Percentiles rank a stretch among this genome's conserved stretches.
phyloP scores from a whole-genome alignment of 768 basidiomycete species.

The Russula emetica region DNA sequence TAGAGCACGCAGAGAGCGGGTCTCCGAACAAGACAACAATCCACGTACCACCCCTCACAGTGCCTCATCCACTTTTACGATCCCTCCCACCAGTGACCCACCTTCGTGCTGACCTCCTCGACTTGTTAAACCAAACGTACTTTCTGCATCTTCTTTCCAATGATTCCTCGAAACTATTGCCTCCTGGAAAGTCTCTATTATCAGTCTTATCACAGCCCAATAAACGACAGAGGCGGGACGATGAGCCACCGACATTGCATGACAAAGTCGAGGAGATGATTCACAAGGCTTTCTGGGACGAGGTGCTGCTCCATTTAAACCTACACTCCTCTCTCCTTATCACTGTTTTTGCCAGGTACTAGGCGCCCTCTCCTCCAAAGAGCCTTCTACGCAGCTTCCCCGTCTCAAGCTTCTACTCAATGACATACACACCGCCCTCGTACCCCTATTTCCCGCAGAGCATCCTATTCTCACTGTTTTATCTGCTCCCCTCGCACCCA shows the following conservation, averaged over 20 bases:
- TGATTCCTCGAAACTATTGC: conserved; percentile 55
- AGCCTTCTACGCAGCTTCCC: conserved; percentile 54
- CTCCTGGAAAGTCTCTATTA: conserved; percentile 66
- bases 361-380: conserved; percentile 51
- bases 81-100: conserved; percentile 29
- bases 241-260: conserved; percentile 38
- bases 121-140: conserved; percentile 54
- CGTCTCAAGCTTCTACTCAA: conserved; percentile 54
- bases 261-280: conserved; percentile 46
- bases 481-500: conserved; percentile 59
- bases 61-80: conserved; percentile 26
- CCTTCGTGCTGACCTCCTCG: conserved; percentile 54
- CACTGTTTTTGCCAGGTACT: conserved; percentile 43
- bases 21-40: conserved; percentile 2
- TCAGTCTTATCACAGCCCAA: conserved; percentile 49
- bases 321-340: conserved; percentile 8
- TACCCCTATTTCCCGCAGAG: conserved; percentile 53
- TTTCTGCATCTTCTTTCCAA: conserved; percentile 66
- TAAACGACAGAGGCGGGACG: conserved; percentile 21
- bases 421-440: conserved; percentile 49
- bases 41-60: conserved; percentile 12
- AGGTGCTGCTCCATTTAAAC: conserved; percentile 41
- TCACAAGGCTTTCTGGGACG: conserved; percentile 70
- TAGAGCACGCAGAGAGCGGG: not conserved
- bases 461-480: conserved; percentile 51